Evolutionary conservation across 768 basidiomycete species (phyloP).

Genomic region (Coprinellus micaceus): DNA sequence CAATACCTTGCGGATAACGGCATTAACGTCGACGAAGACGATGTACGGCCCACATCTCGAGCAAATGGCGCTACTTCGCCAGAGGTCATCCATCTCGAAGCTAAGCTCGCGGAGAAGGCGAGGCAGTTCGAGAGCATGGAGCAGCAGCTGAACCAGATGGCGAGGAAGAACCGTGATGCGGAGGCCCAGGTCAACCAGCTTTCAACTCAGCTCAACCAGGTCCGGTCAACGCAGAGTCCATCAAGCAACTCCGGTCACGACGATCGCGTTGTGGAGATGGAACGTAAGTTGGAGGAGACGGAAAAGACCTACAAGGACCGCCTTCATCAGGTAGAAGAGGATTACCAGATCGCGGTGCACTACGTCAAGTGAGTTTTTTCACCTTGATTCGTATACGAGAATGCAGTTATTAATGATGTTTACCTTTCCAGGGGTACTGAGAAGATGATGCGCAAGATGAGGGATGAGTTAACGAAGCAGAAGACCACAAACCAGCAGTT

Average conservation of each 20-base stretch:
- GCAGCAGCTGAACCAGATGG: constrained; percentile 64
- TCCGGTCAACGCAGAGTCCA: constrained; percentile 58
- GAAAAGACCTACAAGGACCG: constrained; percentile 75
- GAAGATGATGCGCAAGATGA: constrained; percentile 96
- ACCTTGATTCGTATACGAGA: constrained; percentile 13
- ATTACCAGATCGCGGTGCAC: constrained; percentile 94
- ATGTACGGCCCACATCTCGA: constrained; percentile 44
- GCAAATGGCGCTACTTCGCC: constrained; percentile 37
- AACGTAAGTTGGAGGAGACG: constrained; percentile 74
- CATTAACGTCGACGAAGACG: constrained; percentile 72
- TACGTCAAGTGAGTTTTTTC: constrained; percentile 81
- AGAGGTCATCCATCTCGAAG: constrained; percentile 61
- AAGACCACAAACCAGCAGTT: constrained; percentile 76
- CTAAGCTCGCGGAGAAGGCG: constrained; percentile 66
- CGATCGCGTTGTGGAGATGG: constrained; percentile 55
- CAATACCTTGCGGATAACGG: constrained; percentile 88
- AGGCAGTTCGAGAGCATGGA: constrained; percentile 72
- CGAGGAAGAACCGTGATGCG: constrained; percentile 67
- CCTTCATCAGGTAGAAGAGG: constrained; percentile 87
- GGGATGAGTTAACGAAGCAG: constrained; percentile 91
- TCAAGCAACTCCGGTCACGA: constrained; percentile 27
- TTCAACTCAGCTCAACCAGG: constrained; percentile 61
- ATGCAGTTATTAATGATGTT: constrained; percentile 12
- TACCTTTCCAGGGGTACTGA: constrained; percentile 74
- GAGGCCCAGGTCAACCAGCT: constrained; percentile 67